These are phyloP conservation scores for Fomitopsis betulina DNA, from an alignment of 1,284 basidiomycete genomes.

Conservation along the genomic window DNA sequence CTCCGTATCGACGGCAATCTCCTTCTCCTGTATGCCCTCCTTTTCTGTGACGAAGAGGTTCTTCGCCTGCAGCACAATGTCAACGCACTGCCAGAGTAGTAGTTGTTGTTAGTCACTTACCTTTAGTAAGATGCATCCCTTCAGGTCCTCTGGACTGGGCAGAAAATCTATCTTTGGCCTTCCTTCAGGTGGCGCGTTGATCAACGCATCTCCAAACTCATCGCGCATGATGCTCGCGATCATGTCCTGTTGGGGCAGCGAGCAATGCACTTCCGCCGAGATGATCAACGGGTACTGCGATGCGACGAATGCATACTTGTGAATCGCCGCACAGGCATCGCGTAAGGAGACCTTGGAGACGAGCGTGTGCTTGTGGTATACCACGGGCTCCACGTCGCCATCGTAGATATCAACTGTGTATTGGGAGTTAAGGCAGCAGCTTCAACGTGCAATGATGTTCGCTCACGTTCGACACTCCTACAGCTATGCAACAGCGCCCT, in stretches of 20 bases:
- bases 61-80: constrained; percentile 44
- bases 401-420: constrained; percentile 88
- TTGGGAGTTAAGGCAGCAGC: background rate
- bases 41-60: constrained; percentile 46
- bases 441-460: background rate
- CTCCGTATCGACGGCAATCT: constrained; percentile 37
- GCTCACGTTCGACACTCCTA: constrained; percentile 86
- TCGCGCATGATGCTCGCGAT: constrained; percentile 78
- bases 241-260: constrained; percentile 77
- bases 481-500: constrained; percentile 89
- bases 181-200: constrained; percentile 55
- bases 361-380: constrained; percentile 91
- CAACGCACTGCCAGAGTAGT: background rate
- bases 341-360: constrained; percentile 84
- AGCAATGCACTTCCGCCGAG: constrained; percentile 92
- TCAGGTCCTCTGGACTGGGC: constrained; percentile 88
- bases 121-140: constrained; percentile 83
- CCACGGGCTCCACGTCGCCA: constrained; percentile 77
- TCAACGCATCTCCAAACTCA: constrained; percentile 75
- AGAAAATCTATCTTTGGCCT: constrained; percentile 48
- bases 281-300: constrained; percentile 95
- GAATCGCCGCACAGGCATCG: constrained; percentile 84
- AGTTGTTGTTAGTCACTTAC: constrained; percentile 27
- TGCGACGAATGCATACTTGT: constrained; percentile 89
- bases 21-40: constrained; percentile 36